Conservation (phyloP, 129 eudicot species). For the Escallonia herrerae region DNA sequence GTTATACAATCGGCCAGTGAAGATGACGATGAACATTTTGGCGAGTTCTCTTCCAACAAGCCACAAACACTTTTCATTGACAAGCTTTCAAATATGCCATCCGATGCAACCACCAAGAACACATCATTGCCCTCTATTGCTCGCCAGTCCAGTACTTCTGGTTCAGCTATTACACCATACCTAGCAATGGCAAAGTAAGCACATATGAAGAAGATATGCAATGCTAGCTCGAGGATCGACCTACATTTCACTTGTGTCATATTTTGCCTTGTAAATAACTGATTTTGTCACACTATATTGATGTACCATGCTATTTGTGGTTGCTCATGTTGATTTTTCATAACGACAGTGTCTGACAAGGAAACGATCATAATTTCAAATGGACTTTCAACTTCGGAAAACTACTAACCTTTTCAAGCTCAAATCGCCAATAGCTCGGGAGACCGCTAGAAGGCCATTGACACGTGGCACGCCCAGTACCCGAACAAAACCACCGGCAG, state of each 20-base stretch:
- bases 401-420: conserved; percentile 43
- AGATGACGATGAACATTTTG: conserved; percentile 12
- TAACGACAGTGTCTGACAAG: too few relatives aligned
- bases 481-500: conserved; percentile 57
- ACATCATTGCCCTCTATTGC: conserved; percentile 27
- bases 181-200: conserved; percentile 11
- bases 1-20: conserved; percentile 39
- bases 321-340: too few relatives aligned
- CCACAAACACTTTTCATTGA: conserved; percentile 47
- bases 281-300: too few relatives aligned
- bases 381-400: too few relatives aligned
- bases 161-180: conserved; percentile 54
- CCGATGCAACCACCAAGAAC: conserved; percentile 58
- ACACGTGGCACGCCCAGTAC: conserved; percentile 62
- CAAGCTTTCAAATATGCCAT: conserved; percentile 68
- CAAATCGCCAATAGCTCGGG: conserved; percentile 71
- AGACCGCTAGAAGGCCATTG: conserved; percentile 64
- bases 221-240: too few relatives aligned
- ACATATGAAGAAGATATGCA: too few relatives aligned
- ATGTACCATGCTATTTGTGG: too few relatives aligned
- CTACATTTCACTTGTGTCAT: too few relatives aligned
- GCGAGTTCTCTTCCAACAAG: conserved; percentile 22
- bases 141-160: conserved; percentile 55
- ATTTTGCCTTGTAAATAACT: too few relatives aligned
- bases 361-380: too few relatives aligned